These are phyloP conservation scores for Chrysopogon serrulatus DNA, from an alignment of 176 grass and related monocot species.

Conservation along the genomic window DNA sequence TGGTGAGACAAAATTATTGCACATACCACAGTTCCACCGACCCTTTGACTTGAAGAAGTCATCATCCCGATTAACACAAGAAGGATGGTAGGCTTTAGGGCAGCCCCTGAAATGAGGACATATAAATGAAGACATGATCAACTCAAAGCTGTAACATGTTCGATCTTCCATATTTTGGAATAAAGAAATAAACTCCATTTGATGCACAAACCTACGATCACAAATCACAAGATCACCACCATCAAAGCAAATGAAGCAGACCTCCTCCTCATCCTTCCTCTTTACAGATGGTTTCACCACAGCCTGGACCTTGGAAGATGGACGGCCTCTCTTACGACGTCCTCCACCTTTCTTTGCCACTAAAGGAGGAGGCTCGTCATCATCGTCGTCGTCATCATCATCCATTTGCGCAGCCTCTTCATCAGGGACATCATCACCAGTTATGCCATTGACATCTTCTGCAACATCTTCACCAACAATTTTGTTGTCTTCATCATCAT, in stretches of 20 bases:
- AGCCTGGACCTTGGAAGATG: conserved; percentile 52
- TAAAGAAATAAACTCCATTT: conserved; percentile 1
- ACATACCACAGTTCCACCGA: conserved; percentile 96
- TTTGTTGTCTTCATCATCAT: conserved; percentile 37
- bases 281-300: conserved; percentile 30
- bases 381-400: conserved; percentile 37
- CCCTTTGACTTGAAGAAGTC: conserved; percentile 94
- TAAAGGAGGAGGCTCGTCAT: conserved; percentile 37
- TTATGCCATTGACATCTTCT: conserved; percentile 15
- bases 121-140: conserved; percentile 17
- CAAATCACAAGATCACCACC: conserved; percentile 96
- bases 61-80: conserved; percentile 95
- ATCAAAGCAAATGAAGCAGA: conserved; percentile 99
- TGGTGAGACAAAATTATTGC: background rate
- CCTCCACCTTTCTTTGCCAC: conserved; percentile 48
- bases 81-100: conserved; percentile 95
- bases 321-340: conserved; percentile 66
- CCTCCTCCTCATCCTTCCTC: conserved; percentile 80
- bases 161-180: background rate
- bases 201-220: conserved; percentile 80
- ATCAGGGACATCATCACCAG: conserved; percentile 35
- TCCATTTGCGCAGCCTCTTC: conserved; percentile 35
- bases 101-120: conserved; percentile 58
- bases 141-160: conserved; percentile 19
- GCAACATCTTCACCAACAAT: conserved; percentile 29